phyloP scores from a whole-genome alignment of 768 basidiomycete species.

The Russula virescens region DNA sequence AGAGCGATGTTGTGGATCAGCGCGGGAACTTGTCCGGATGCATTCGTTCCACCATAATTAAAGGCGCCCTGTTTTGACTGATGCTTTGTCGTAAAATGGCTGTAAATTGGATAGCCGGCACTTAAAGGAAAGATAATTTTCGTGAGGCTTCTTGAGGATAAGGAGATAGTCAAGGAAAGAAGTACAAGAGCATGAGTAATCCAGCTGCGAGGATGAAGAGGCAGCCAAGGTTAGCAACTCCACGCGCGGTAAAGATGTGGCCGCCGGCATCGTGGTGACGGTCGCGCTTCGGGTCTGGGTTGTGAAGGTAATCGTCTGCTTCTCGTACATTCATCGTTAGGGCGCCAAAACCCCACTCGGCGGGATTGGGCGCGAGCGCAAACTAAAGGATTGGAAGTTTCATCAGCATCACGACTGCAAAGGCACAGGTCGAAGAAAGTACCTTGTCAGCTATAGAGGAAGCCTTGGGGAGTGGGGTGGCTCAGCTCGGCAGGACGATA shows the following conservation, averaged over 20 bases:
- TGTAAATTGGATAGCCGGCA: slow-evolving; percentile 45
- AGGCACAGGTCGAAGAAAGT: not conserved
- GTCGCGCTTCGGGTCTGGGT: slow-evolving; percentile 53
- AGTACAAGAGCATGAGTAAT: slow-evolving; percentile 53
- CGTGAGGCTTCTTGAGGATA: not conserved
- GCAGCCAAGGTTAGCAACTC: slow-evolving; percentile 63
- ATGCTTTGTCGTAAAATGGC: slow-evolving; percentile 38
- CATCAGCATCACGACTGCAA: not conserved
- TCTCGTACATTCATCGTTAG: slow-evolving; percentile 43
- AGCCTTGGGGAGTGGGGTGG: not conserved
- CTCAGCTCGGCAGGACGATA: not conserved
- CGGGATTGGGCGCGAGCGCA: slow-evolving; percentile 38
- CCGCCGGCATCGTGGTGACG: slow-evolving; percentile 50
- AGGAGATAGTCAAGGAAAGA: slow-evolving; percentile 18
- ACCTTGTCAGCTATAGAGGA: slow-evolving; percentile 20
- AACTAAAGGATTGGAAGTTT: slow-evolving; percentile 29
- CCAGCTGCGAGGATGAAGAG: slow-evolving; percentile 48
- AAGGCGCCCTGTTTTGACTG: slow-evolving; percentile 49
- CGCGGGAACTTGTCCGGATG: slow-evolving; percentile 54
- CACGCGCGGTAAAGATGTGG: slow-evolving; percentile 53
- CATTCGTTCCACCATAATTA: slow-evolving; percentile 72
- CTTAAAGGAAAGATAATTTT: not conserved
- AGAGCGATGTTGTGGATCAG: slow-evolving; percentile 25
- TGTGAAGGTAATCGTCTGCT: slow-evolving; percentile 59
- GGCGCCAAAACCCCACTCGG: slow-evolving; percentile 45